Base-by-base conservation (phyloP, 768 basidiomycete genomes). In the Gautieria morchelliformis region DNA sequence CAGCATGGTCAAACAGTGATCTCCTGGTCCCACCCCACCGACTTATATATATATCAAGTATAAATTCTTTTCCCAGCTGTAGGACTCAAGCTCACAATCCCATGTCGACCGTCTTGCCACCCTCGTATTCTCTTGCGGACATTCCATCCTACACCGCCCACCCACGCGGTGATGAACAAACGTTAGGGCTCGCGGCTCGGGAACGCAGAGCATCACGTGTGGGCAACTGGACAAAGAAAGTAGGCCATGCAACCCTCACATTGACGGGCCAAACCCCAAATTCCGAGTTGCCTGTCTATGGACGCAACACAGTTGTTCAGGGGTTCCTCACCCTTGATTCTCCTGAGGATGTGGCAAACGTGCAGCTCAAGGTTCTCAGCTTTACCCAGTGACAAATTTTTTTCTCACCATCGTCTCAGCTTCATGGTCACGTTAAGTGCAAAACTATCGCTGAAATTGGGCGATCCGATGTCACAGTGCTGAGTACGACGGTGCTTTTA, bases 351-450 rank as follows among this genome's bases (percentile, higher is more conserved):
- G 70, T 87, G 24, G 75, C 75, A 3, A 77, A 76, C 17, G 81
- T 87, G 35, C 84, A 87, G 65, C 77, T 83, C 45, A 81, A 84
- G 75, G 86, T 79, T 55, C 42, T 42, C 41, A 30, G n/a, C 30
- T 45, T 32, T 20, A 30, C 45, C 9, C 49, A n/a, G 52, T 39
- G 19, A 27, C n/a, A 45, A 55, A 11, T 20, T 14, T 14, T n/a
- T 20, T 2, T 46, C 19, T 19, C 45, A 46, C 24, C 3, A 46
- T 10, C 14, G 6, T 12, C 12, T 33, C 37, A 57, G 56, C 32
- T 57, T 14, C 15, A 49, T n/a, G 56, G 46, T 14, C 42, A 49
- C 48, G 47, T 57, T 30, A 57, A 57, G 37, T 57, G 56, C 56
- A 57, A 57, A 20, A 48, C 56, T 7, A 47, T 57, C 19, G 32